These are phyloP conservation scores for Aspergillus ruber DNA, from an alignment of 2,329 filamentous ascomycete species.

Conservation along the genomic window DNA sequence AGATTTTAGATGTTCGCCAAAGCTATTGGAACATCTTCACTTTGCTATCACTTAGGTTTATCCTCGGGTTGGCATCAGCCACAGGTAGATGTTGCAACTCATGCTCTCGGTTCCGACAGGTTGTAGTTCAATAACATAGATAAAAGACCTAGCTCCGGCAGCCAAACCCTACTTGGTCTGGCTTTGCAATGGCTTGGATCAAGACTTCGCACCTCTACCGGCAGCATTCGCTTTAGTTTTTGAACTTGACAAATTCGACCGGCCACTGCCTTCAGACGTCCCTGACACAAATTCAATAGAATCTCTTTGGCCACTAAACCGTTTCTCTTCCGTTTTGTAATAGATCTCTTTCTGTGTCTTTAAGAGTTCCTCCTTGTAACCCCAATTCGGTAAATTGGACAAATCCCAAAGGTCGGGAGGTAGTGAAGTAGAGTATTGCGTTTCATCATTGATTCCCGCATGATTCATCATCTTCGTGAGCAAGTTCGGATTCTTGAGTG, in stretches of 20 bases:
- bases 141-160: too few species aligned
- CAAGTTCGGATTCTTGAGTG: conserved; percentile 55
- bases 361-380: conserved; percentile 42
- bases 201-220: background rate
- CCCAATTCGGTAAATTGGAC: conserved; percentile 34
- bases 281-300: conserved; percentile 36
- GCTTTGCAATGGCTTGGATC: background rate
- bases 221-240: conserved; percentile 2
- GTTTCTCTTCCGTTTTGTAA: conserved; percentile 29
- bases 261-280: conserved; percentile 1
- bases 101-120: background rate
- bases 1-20: background rate
- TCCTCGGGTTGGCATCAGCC: background rate
- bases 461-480: conserved; percentile 53
- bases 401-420: conserved; percentile 36
- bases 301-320: conserved; percentile 25
- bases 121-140: background rate
- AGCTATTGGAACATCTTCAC: background rate
- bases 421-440: conserved; percentile 50
- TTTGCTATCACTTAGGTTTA: background rate
- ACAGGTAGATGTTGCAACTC: background rate
- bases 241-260: background rate
- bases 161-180: too few species aligned
- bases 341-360: conserved; percentile 36
- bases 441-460: conserved; percentile 47